These are phyloP conservation scores for Simplicillium sp. DNA, from an alignment of 2,329 filamentous ascomycete genomes.

Conservation along the genomic window DNA sequence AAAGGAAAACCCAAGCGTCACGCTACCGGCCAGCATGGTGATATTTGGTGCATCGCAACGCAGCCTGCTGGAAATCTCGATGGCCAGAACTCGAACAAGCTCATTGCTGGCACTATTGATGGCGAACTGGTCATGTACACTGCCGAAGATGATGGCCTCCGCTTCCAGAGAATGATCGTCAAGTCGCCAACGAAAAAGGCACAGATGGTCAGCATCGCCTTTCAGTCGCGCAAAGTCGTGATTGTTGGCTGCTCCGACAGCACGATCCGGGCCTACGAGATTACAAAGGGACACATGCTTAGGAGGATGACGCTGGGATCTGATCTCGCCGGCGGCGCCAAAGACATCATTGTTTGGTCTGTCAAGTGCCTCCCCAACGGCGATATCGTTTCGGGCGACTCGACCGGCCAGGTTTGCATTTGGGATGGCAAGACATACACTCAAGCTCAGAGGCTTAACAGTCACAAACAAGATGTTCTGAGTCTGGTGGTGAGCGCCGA, in stretches of 20 bases:
- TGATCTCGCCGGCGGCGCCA: slow-evolving; percentile 65
- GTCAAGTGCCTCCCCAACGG: slow-evolving; percentile 81
- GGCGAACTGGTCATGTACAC: slow-evolving; percentile 82
- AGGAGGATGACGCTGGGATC: slow-evolving; percentile 80
- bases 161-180: slow-evolving; percentile 67
- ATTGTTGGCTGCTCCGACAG: slow-evolving; percentile 94
- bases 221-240: slow-evolving; percentile 73
- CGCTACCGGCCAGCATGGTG: slow-evolving; percentile 85
- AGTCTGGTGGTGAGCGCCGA: slow-evolving; percentile 77
- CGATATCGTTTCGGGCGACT: slow-evolving; percentile 90
- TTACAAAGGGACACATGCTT: slow-evolving; percentile 64
- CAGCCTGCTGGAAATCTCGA: slow-evolving; percentile 49
- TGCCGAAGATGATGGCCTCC: slow-evolving; percentile 73
- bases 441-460: slow-evolving; percentile 73
- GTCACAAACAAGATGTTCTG: slow-evolving; percentile 82
- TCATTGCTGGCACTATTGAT: slow-evolving; percentile 84
- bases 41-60: slow-evolving; percentile 92
- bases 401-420: slow-evolving; percentile 83
- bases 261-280: slow-evolving; percentile 85
- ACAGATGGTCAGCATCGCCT: slow-evolving; percentile 83
- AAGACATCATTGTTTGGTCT: slow-evolving; percentile 86
- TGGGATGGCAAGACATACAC: slow-evolving; percentile 93
- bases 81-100: slow-evolving; percentile 40
- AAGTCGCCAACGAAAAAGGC: slow-evolving; percentile 74
- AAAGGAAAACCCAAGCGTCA: slow-evolving; percentile 69